A percentile compares a stretch with the other conserved stretches of the same genome.
These are phyloP conservation scores for Globisporangium nodosum DNA, from an alignment of 352 stramenopile genomes.

Conservation along the genomic window DNA sequence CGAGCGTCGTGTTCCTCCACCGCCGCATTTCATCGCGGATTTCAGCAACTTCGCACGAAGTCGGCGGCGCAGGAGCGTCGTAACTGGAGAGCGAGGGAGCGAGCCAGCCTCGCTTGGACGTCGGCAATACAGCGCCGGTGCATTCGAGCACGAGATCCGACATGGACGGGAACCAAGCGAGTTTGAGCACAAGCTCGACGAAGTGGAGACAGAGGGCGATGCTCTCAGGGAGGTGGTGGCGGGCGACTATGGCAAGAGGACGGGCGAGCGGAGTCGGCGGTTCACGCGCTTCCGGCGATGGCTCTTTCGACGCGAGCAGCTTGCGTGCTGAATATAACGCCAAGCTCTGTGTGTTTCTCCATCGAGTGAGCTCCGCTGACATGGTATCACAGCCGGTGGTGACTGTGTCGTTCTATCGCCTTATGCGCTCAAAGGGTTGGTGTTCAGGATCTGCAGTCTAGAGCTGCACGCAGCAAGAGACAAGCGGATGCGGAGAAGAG, in stretches of 20 bases:
- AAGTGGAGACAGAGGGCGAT: not conserved
- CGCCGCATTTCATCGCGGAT: slow-evolving; percentile 3
- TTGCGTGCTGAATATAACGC: not conserved
- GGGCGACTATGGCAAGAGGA: not conserved
- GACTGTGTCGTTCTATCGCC: too few species aligned
- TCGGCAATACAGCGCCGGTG: not conserved
- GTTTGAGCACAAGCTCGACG: not conserved
- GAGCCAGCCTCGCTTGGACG: not conserved
- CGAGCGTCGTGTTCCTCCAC: too few species aligned
- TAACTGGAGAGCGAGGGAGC: not conserved
- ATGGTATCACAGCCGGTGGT: too few species aligned
- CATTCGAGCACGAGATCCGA: not conserved
- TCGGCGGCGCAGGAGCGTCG: slow-evolving; percentile 5
- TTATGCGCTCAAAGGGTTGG: too few species aligned
- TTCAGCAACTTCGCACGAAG: slow-evolving; percentile 10
- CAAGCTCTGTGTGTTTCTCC: too few species aligned
- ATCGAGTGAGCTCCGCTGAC: too few species aligned
- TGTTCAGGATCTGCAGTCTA: too few species aligned
- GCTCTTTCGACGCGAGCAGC: not conserved
- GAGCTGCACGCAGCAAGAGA: too few species aligned
- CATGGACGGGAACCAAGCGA: not conserved
- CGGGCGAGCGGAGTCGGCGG: not conserved
- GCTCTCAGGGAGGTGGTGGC: not conserved
- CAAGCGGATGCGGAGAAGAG: too few species aligned
- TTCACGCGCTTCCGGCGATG: slow-evolving; percentile 7